phyloP scores from a whole-genome alignment of 1,284 basidiomycete species.

The Pyrrhoderma lamaoense region DNA sequence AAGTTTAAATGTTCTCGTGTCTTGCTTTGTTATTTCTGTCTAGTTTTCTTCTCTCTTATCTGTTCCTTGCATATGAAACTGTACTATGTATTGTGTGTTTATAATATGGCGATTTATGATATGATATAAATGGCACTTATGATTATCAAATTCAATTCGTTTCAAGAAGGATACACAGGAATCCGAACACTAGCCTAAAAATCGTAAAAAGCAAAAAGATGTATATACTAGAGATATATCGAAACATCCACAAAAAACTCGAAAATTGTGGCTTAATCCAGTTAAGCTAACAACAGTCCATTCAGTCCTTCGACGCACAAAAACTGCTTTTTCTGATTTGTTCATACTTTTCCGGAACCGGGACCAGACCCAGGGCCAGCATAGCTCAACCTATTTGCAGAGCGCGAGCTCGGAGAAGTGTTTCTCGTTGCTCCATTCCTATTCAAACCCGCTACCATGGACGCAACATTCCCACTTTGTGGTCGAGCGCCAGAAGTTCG shows the following conservation, averaged over 20 bases:
- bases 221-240: too few relatives aligned
- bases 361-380: constrained; percentile 1
- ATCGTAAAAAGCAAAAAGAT: too few relatives aligned
- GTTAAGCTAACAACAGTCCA: too few relatives aligned
- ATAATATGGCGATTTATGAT: background rate
- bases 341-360: constrained; percentile 6
- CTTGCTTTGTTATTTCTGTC: constrained; percentile 5
- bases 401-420: constrained; percentile 1
- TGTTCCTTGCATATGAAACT: constrained; percentile 9
- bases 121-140: background rate
- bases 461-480: constrained; percentile 38
- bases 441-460: constrained; percentile 50
- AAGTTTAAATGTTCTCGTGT: constrained; percentile 26
- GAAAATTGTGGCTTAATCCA: too few relatives aligned
- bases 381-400: too few relatives aligned
- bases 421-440: constrained; percentile 21
- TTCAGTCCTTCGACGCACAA: too few relatives aligned
- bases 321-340: too few relatives aligned
- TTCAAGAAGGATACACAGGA: background rate
- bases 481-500: constrained; percentile 34
- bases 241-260: too few relatives aligned
- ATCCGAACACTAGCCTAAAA: too few relatives aligned
- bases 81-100: constrained; percentile 14
- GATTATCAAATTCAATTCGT: constrained; percentile 26
- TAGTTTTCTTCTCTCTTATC: background rate